A percentile compares a stretch with the other conserved stretches of the same genome.
Evolutionary conservation across 345 rosid genomes (phyloP).

Genomic region (Hevea brasiliensis): DNA sequence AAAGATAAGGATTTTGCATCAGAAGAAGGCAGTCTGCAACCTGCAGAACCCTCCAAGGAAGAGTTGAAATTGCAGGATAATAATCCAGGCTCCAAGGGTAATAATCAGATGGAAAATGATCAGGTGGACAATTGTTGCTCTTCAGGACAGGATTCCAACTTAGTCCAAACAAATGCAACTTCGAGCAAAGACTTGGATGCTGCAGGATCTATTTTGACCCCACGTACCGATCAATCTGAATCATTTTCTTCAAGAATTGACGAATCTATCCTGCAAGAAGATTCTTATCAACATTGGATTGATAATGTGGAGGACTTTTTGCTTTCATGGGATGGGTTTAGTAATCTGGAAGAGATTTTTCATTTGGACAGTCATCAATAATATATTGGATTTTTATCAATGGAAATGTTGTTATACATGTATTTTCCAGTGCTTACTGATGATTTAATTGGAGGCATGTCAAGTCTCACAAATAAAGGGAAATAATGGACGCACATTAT

Average conservation of each 20-base stretch:
- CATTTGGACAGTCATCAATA: background rate
- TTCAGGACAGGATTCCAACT: background rate
- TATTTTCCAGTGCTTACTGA: no score
- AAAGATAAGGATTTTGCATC: conserved; percentile 7
- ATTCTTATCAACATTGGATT: conserved; percentile 3
- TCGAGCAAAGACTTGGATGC: conserved; percentile 1
- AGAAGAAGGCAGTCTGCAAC: no score
- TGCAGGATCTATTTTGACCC: background rate
- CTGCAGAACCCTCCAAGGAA: background rate
- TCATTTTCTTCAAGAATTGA: conserved; percentile 18
- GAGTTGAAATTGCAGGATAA: background rate
- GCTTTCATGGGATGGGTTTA: conserved; percentile 22
- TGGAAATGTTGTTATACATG: no score
- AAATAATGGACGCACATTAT: no score
- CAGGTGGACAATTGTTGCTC: background rate
- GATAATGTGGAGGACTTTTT: conserved; percentile 7
- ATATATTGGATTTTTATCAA: no score
- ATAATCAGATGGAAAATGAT: background rate
- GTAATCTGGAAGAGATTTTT: conserved; percentile 15
- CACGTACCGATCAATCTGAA: background rate
- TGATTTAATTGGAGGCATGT: no score
- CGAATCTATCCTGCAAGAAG: background rate
- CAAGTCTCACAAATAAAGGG: no score
- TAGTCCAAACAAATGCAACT: background rate
- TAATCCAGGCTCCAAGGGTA: background rate